Base-by-base conservation (phyloP, 495 filamentous ascomycete genomes). In the Aspergillus olivimuriae region DNA sequence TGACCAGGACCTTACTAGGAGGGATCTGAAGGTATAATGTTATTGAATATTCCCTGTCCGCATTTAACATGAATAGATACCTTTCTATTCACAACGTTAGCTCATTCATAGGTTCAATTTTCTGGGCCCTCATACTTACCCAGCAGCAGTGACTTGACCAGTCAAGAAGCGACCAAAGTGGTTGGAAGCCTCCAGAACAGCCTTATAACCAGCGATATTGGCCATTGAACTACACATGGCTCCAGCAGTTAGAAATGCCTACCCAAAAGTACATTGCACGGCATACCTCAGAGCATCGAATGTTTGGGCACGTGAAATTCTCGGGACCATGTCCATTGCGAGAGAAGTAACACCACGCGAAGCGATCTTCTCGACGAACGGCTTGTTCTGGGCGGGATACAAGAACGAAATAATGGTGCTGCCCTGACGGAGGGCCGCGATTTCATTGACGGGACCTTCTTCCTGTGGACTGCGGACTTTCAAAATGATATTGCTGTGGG, bases 121-220 rank as follows among this genome's bases (percentile, higher is more conserved):
- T 17, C 11, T 23, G 14, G 18, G n/a, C n/a, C n/a, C n/a, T n/a
- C n/a, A n/a, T n/a, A 21, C 49, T 41, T 48, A 60, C 56, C 85
- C 86, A 42, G 86, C 86, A 44, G 86, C 86, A 19, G 86, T 91
- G 23, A 87, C 83, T 53, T 91, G 86, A 31, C 85, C 86, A 21
- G 86, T 88, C 44, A 91, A 62, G 53, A 87, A 91, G 31, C 84
- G 80, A 43, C 85, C 86, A 58, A 89, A 91, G 51, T 81, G 76
- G 60, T 89, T 89, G 1, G 84, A 87, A 2, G 86, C 86, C 56
- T 89, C 85, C 38, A 91, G 62, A 1, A 91, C 83, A 14, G 84
- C 86, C 59, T 88, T 91, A 63, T 91, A 91, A 4, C 86, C 86
- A 15, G 86, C 84, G 60, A 89, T 91, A 48, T 91, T 91, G 43